Evolutionary conservation across 805 yeast genomes (phyloP).

Genomic region (Saccharomyces kudriavzevii): DNA sequence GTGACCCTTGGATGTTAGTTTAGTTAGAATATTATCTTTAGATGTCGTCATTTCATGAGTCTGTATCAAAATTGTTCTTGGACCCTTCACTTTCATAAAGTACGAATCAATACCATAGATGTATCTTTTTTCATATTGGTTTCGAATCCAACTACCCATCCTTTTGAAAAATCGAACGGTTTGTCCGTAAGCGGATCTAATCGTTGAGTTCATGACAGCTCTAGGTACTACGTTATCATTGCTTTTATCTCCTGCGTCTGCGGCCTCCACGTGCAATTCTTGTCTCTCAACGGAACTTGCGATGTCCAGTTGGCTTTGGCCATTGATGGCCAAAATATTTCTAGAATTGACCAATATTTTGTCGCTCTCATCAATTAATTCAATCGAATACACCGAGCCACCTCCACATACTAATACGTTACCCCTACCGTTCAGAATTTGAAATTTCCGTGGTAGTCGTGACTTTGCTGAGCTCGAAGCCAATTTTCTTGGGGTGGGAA

Average conservation of each 20-base stretch:
- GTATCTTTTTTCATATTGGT: slow-evolving; percentile 5
- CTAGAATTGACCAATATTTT: slow-evolving; percentile 24
- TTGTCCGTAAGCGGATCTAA: not conserved
- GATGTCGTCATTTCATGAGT: slow-evolving; percentile 5
- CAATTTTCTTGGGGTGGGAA: not conserved
- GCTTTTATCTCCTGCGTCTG: not conserved
- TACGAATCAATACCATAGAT: slow-evolving; percentile 18
- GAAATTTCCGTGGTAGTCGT: slow-evolving; percentile 14
- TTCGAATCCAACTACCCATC: slow-evolving; percentile 8
- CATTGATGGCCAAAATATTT: slow-evolving; percentile 26
- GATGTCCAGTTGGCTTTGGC: slow-evolving; percentile 24
- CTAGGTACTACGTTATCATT: slow-evolving; percentile 1
- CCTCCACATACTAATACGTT: slow-evolving; percentile 24
- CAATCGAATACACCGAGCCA: slow-evolving; percentile 25
- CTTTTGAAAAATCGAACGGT: not conserved
- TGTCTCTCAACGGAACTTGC: slow-evolving; percentile 15
- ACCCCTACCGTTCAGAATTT: slow-evolving; percentile 27
- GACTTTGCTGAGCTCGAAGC: slow-evolving; percentile 1
- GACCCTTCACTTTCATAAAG: slow-evolving; percentile 27
- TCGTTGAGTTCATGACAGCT: not conserved
- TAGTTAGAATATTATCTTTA: slow-evolving; percentile 2
- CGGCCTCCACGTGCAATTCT: not conserved
- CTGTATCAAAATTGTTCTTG: slow-evolving; percentile 29
- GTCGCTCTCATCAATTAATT: slow-evolving; percentile 18
- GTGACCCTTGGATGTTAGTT: slow-evolving; percentile 11